Base-by-base conservation (phyloP, 140 eudicot genomes). In the Ambrosia hybrid region DNA sequence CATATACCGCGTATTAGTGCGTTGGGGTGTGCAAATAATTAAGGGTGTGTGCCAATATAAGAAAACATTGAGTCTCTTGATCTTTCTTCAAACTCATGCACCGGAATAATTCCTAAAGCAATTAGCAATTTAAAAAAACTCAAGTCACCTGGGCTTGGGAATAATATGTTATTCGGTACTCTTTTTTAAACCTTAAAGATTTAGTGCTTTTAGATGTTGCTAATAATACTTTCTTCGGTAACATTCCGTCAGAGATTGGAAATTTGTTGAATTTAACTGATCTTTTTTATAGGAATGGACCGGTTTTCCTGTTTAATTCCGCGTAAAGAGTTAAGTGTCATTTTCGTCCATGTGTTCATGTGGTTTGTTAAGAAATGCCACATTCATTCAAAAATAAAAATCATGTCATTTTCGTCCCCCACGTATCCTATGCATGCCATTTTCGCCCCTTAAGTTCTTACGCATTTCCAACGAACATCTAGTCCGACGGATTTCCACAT, bases 291-390 rank as follows among this genome's bases (percentile, higher is more conserved):
- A 30, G 89, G 90, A 33, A 74, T 75, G 10, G 86, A 86, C 73
- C 73, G 62, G 6, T 86, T 89, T 69, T 81, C 85, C 46, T 93
- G 96, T 6, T 76, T 49, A 36, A 36, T 89, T 17, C 96, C 96
- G 17, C 74, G n/a, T n/a, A n/a, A n/a, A 21, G 30, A 21, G 30
- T 21, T 21, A 21, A 21, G 30, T 21, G 30, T 1, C 30, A 21
- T 21, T 21, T 21, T 21, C 1, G 30, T 21, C 30, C 30, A 0
- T 21, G 30, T 21, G 30, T n/a, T n/a, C n/a, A n/a, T n/a, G n/a
- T n/a, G n/a, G 30, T 21, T 21, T 21, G 0, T 21, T 21, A 21
- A 21, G 30, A 21, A 21, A 21, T 21, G 30, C 1, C 30, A 21
- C 30, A 21, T 21, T 21, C 30, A 21, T 21, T 1, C 30, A 21